Base-by-base conservation (phyloP, 257 asterid species). In the Nicotiana benthamiana region DNA sequence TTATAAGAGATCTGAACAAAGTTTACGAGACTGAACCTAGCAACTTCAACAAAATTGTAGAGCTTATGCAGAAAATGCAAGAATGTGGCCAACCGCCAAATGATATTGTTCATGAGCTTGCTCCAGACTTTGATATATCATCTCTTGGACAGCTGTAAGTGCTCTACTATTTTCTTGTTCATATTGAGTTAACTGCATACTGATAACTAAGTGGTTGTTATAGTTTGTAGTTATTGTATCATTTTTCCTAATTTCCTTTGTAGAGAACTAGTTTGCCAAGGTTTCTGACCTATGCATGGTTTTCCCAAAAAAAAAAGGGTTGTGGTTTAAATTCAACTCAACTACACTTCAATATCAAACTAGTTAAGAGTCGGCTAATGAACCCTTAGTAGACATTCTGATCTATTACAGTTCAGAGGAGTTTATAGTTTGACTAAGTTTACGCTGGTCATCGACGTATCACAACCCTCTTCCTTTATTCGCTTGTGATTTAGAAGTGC, bases 1-100 rank as follows among this genome's bases (percentile, higher is more conserved):
- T 89, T 64, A 92, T 96, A 82, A 92, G 84, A 83, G 92, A 93
- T 59, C 88, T 96, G 70, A 94, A 90, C 80, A 72, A 77, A 77
- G 94, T 87, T 54, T 96, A 94, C 83, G 98, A 91, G 80, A 83
- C 88, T 10, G 98, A 93, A 82, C 97, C 97, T 2, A 85, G 85
- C 24, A 92, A 96, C 90, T 94, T 92, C 97, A 93, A 86, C 92
- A 96, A 92, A 92, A 89, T 96, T 61, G 95, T 92, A 52, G 98
- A 96, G 89, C 94, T 96, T 75, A 96, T 96, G 97, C 98, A 96
- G 92, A 96, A 96, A 86, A 96, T 96, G 98, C 97, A 96, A 87
- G 98, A 93, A 74, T 96, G 98, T 85, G 98, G 99, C 54, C 99
- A 94, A 87, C 99, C 98, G 4, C 98, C 98, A 4, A 90, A 88